Base-by-base conservation (phyloP, 2,329 filamentous ascomycete genomes). In the Hymenoscyphus occultus region DNA sequence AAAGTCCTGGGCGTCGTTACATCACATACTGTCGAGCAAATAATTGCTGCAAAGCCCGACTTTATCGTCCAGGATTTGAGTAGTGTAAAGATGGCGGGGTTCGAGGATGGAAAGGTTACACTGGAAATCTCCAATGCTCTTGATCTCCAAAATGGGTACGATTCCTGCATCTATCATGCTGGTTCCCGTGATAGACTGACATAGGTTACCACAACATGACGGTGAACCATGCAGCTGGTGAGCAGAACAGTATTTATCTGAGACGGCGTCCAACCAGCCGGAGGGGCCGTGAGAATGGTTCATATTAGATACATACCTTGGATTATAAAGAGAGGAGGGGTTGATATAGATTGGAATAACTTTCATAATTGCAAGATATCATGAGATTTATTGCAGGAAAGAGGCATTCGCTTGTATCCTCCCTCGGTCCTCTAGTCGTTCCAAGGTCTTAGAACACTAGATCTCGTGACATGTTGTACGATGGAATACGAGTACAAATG, bases 21-120 rank as follows among this genome's bases (percentile, higher is more conserved):
- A 54, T 89, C 86, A 51, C 89, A 92, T 77, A 81, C 80, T 28
- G 77, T 88, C 59, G 80, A 82, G 67, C 81, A 88, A 74, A 77
- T 90, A 54, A 78, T 80, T 68, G 83, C 83, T 65, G 87, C 88
- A 5, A 86, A 86, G 0, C 86, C 89, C 57, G 88, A 91, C 77
- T 90, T 86, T 83, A 85, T 91, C 68, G 85, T 91, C 59, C 79
- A 81, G 74, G 87, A 92, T 76, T 79, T 91, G 80, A 79, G 80
- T 64, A 89, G 86, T 74, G 80, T 91, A 60, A 82, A 75, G 65
- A 76, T 90, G 73, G 79, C 83, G 60, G 76, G 76, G 13, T 63
- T 60, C 72, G 65, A 60, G 77, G 82, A 68, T 81, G 82, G 39
- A 74, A 78, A 70, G 45, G 71, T 70, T 10, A 70, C 69, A 65